phyloP scores from a whole-genome alignment of 192 early-diverging fungal species.

The Cladochytrium replicatum region DNA sequence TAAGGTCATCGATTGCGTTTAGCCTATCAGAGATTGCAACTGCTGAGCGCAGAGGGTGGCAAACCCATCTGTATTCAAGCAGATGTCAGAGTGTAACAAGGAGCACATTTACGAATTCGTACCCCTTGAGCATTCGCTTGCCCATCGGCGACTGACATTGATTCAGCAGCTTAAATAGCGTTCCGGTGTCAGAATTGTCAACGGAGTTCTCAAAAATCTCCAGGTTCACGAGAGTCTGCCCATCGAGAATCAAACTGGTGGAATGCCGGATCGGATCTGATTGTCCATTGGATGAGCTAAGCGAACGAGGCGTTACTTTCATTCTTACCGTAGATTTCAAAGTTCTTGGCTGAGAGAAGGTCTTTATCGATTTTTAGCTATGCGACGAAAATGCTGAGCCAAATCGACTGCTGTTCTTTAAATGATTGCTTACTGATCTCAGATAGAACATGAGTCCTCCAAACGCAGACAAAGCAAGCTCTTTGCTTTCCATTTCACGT shows the following conservation, averaged over 20 bases:
- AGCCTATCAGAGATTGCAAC: constrained; percentile 69
- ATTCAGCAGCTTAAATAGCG: constrained; percentile 76
- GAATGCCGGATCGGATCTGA: constrained; percentile 61
- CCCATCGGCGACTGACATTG: constrained; percentile 85
- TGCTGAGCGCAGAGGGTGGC: constrained; percentile 66
- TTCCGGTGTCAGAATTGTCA: constrained; percentile 65
- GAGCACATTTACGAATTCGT: background rate
- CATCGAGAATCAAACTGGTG: constrained; percentile 77
- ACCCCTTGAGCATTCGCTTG: constrained; percentile 34
- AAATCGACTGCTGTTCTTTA: too few species aligned
- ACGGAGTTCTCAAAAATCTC: constrained; percentile 80
- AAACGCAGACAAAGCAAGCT: constrained; percentile 38
- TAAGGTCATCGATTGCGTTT: constrained; percentile 83
- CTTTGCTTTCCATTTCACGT: constrained; percentile 14
- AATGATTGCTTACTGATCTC: constrained; percentile 57
- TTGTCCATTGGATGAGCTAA: background rate
- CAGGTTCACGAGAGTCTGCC: constrained; percentile 84
- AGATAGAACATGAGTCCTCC: constrained; percentile 84
- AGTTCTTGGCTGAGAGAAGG: constrained; percentile 75
- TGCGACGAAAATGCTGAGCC: background rate
- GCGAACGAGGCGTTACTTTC: background rate
- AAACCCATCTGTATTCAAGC: constrained; percentile 54
- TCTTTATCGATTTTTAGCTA: constrained; percentile 79
- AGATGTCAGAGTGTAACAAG: background rate
- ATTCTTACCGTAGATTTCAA: constrained; percentile 52